phyloP scores from a whole-genome alignment of 2,329 filamentous ascomycete species.

The Aspergillus persii region DNA sequence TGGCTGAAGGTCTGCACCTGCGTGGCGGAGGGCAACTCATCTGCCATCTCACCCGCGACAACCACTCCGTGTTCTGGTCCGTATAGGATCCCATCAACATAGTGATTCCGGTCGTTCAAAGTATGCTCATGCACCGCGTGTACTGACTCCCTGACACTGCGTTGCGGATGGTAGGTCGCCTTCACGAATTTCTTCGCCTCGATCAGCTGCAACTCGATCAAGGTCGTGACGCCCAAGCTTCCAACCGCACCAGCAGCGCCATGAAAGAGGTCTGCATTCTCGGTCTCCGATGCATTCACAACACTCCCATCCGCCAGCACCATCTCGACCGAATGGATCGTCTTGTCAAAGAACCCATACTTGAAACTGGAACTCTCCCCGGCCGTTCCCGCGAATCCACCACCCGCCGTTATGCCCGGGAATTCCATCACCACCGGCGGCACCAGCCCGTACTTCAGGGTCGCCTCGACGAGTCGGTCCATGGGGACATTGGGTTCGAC shows the following conservation, averaged over 20 bases:
- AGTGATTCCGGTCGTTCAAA: slow-evolving; percentile 51
- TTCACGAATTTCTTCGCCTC: slow-evolving; percentile 57
- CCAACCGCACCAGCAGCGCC: slow-evolving; percentile 60
- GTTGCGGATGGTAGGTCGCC: slow-evolving; percentile 59
- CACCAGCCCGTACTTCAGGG: slow-evolving; percentile 55
- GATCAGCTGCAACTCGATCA: slow-evolving; percentile 57
- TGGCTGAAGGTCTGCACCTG: slow-evolving; percentile 53
- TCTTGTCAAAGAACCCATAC: slow-evolving; percentile 65
- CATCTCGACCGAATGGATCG: slow-evolving; percentile 62
- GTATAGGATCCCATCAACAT: slow-evolving; percentile 67
- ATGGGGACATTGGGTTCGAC: slow-evolving; percentile 70
- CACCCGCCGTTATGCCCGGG: slow-evolving; percentile 66
- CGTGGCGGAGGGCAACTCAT: slow-evolving; percentile 37
- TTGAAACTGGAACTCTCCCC: slow-evolving; percentile 67
- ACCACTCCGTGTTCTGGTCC: slow-evolving; percentile 56
- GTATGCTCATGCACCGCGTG: slow-evolving; percentile 49
- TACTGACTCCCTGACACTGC: slow-evolving; percentile 50
- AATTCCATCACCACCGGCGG: slow-evolving; percentile 70
- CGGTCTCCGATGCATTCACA: slow-evolving; percentile 46
- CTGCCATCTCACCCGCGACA: slow-evolving; percentile 58
- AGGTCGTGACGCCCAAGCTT: slow-evolving; percentile 60
- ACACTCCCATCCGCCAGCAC: slow-evolving; percentile 59
- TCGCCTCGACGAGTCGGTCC: slow-evolving; percentile 61
- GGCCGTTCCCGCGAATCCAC: slow-evolving; percentile 64
- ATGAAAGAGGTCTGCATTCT: slow-evolving; percentile 56